Evolutionary conservation across 805 yeast species (phyloP), one percentile per base, ranked within the genome.

Genomic region (Saccharomycopsis selenospora): DNA sequence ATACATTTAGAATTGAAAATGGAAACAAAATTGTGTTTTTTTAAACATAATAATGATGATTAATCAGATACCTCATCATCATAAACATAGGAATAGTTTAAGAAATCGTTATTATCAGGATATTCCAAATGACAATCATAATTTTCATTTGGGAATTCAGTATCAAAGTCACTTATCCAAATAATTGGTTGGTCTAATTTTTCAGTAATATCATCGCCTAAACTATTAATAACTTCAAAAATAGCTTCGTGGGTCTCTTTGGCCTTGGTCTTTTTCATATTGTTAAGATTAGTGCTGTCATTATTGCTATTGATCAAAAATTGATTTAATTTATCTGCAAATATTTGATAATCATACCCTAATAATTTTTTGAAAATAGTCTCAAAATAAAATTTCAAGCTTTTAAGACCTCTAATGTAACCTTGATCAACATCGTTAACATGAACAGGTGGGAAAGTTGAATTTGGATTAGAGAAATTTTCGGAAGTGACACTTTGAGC

Each of bases 401-500:
- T 79, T 27, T 69, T 65, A 33, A 93, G 63, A 0, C 99, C 99
- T 45, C 91, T 73, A 38, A 89, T 65, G 62, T 88, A 93, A 1
- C 99, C 99, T 53, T 66, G 61, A 65, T 93, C 99, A 2, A 87
- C 80, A 36, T 66, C 61, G 7, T 71, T 65, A 1, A 78, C 77
- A 57, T 81, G 80, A 36, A 63, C 68, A 1, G 97, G 96, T 2
- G 96, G 95, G 46, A 80, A 82, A 1, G 76, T 72, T 14, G 69
- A 59, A 54, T 57, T 59, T 2, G 38, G 22, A 13, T 27, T 33
- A 10, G 36, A 26, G 25, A 26, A 23, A 50, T 76, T 77, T 40
- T 77, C 82, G 2, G 79, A 79, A 27, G 88, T 84, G 13, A 88
- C 82, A 59, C 95, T 85, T 61, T 90, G 95, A 1, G 98, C 98